Evolutionary conservation across 352 stramenopile genomes (phyloP), one percentile per base, ranked within the genome.

Genomic region (Phytophthora syringae): DNA sequence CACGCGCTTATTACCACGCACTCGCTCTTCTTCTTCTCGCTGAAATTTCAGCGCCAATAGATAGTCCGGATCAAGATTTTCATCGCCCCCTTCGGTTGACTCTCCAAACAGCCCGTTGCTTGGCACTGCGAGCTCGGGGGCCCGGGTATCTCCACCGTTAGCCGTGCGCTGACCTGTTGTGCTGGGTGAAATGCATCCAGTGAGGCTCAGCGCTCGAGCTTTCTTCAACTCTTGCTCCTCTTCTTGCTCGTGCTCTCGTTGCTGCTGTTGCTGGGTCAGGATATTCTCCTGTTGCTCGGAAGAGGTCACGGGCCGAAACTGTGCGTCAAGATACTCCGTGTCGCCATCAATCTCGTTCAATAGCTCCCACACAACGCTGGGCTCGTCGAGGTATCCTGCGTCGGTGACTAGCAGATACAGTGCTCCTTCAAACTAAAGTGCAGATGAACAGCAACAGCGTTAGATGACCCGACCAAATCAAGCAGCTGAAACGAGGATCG

Each of bases 371-470:
- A 98, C 85, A 28, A 99, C 89, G 16, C 79, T 94, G 0, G 86
- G 80, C 40, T 98, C 88, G 32, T 98, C 88, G 11, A 95, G 80
- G 69, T 99, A 99, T 36, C 97, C 98, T 20, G 97, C 84, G 66
- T 99, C 98, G 0, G 97, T 99, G 16, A 99, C 95, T 0, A 99
- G 79, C 16, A 99, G 70, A 70, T 98, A 99, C 22, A 99, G 70
- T 5, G 86, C 82, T 2, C 91, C 94, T 48, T 98, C 67, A 57
- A 94, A 89, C 87, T 98, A 50, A 44, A 55, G 21, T 21, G n/a
- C 36, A 53, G 42, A 15, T 36, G 34, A 32, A 64, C 2, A 36
- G 43, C 12, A 30, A 25, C 12, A 24, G 20, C 3, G 37, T 72
- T 50, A 62, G 44, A 47, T 2, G n/a, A 27, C 27, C 27, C n/a